Conservation (phyloP, 495 filamentous ascomycete species). For the Penicillium lividum region DNA sequence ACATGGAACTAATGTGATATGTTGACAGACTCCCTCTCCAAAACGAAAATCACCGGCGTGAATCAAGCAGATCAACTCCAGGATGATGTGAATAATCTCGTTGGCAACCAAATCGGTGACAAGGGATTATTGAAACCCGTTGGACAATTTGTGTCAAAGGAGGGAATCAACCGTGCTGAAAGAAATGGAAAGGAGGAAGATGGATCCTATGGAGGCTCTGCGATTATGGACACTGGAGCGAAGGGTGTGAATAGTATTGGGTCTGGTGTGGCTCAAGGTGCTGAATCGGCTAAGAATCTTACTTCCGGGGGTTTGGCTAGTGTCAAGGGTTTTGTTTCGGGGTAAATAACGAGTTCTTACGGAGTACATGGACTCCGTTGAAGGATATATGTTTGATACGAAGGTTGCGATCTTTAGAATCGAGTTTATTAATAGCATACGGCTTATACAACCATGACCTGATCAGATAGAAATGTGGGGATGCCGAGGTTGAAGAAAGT, state of each 20-base stretch:
- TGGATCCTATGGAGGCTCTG: constrained; percentile 46
- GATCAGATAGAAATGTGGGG: not conserved
- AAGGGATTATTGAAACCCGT: constrained; percentile 61
- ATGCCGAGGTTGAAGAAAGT: not conserved
- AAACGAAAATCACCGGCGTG: constrained; percentile 65
- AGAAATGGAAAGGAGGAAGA: constrained; percentile 60
- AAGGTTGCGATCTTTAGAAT: not conserved
- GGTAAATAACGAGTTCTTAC: not conserved
- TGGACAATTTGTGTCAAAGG: constrained; percentile 59
- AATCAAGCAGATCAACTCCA: constrained; percentile 63
- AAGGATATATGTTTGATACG: not conserved
- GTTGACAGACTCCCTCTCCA: constrained; percentile 58
- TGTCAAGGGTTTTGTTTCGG: constrained; percentile 4
- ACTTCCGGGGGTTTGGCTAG: constrained; percentile 3
- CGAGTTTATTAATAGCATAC: not conserved
- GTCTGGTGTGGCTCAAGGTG: constrained; percentile 3
- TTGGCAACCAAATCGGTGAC: constrained; percentile 61
- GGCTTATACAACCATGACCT: not conserved
- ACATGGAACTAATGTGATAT: not conserved
- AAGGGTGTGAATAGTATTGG: constrained; percentile 9
- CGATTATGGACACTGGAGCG: constrained; percentile 3
- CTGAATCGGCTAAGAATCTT: constrained; percentile 10
- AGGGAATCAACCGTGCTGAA: constrained; percentile 65
- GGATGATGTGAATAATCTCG: constrained; percentile 59
- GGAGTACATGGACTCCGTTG: not conserved